Conservation (phyloP, 78 protist species). For the Dictyostelium intermedium region DNA sequence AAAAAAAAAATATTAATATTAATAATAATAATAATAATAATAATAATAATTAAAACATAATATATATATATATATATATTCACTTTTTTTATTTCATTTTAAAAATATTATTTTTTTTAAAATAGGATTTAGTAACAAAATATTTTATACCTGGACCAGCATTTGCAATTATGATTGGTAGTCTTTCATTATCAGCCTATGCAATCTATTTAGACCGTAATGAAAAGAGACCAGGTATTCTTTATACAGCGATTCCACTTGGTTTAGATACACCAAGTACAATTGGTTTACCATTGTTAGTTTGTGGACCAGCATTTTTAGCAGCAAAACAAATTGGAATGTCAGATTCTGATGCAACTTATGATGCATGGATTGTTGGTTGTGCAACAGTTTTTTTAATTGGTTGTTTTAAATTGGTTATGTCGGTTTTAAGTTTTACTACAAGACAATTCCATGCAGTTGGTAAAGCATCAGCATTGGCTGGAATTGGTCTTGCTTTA, state of each 20-base stretch:
- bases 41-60: too few species aligned
- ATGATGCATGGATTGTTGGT: constrained; percentile 61
- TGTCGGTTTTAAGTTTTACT: constrained; percentile 28
- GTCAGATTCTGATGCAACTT: constrained; percentile 28
- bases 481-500: constrained; percentile 64
- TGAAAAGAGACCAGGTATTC: constrained; percentile 7
- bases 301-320: constrained; percentile 47
- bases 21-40: too few species aligned
- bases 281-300: constrained; percentile 50
- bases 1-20: not conserved
- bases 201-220: constrained; percentile 31
- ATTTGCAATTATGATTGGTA: constrained; percentile 53
- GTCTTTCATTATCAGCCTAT: constrained; percentile 19
- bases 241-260: constrained; percentile 39
- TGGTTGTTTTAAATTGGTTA: constrained; percentile 17
- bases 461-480: constrained; percentile 63
- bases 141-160: constrained; percentile 72
- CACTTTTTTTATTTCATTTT: too few species aligned
- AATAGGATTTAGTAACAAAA: constrained; percentile 15
- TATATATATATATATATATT: too few species aligned
- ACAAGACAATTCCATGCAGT: constrained; percentile 57
- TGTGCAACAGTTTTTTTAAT: constrained; percentile 62
- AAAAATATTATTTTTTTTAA: not conserved
- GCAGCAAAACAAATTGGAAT: not conserved
- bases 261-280: constrained; percentile 64